Evolutionary conservation across 805 yeast species (phyloP).

Genomic region (Ogataea methylovora): DNA sequence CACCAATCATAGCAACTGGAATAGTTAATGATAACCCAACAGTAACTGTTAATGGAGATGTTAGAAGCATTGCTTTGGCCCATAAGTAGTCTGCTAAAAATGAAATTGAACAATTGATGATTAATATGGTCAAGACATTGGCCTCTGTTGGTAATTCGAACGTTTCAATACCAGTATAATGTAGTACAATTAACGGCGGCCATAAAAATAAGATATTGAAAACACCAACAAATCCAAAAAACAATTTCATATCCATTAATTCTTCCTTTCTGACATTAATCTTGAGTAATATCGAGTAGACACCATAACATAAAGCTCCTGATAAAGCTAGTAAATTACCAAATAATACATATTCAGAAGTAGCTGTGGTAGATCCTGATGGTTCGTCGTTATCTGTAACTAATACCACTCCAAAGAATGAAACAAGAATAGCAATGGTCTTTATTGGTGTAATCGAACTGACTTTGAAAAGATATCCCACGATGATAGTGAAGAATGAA

Average conservation of each 20-base stretch:
- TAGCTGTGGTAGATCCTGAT: constrained; percentile 4
- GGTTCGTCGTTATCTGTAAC: constrained; percentile 60
- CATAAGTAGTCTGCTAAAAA: constrained; percentile 88
- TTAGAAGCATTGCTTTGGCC: constrained; percentile 91
- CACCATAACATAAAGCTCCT: constrained; percentile 87
- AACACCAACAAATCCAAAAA: constrained; percentile 92
- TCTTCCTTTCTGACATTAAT: constrained; percentile 65
- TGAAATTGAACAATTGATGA: constrained; percentile 67
- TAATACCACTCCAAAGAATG: constrained; percentile 72
- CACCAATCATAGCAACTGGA: constrained; percentile 92
- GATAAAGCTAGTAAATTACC: constrained; percentile 78
- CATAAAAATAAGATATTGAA: constrained; percentile 68
- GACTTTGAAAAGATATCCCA: constrained; percentile 67
- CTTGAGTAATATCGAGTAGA: constrained; percentile 82
- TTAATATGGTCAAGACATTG: constrained; percentile 44
- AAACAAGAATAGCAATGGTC: constrained; percentile 58
- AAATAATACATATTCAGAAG: constrained; percentile 24
- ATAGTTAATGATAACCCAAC: constrained; percentile 91
- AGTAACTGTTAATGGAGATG: constrained; percentile 92
- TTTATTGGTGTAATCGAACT: constrained; percentile 64
- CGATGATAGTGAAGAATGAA: constrained; percentile 81
- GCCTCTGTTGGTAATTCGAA: constrained; percentile 62
- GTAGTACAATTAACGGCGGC: constrained; percentile 71
- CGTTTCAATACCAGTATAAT: constrained; percentile 56
- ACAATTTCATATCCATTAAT: constrained; percentile 73